Evolutionary conservation across 2,329 filamentous ascomycete species (phyloP).

Genomic region (Plectosphaerella sp.): DNA sequence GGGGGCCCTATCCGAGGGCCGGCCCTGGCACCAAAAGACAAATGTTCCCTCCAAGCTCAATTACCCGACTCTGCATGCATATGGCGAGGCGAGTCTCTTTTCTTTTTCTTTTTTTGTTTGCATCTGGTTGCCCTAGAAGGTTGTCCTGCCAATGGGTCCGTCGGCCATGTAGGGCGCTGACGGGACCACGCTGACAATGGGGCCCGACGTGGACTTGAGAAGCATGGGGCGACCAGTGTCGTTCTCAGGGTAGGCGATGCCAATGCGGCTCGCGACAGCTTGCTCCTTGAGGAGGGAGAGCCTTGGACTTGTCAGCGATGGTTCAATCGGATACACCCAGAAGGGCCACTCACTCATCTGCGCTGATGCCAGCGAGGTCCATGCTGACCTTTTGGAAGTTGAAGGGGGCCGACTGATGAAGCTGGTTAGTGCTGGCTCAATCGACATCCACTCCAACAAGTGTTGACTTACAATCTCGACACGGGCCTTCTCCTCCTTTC

Average conservation of each 20-base stretch:
- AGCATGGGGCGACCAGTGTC: not conserved
- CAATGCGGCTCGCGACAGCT: conserved; percentile 43
- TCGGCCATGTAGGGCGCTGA: not conserved
- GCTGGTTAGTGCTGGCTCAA: conserved; percentile 14
- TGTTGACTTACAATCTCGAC: conserved; percentile 41
- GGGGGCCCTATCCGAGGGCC: too few relatives aligned
- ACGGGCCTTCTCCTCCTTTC: conserved; percentile 36
- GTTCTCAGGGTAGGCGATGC: conserved; percentile 30
- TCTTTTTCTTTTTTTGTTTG: too few relatives aligned
- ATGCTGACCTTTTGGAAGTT: conserved; percentile 52
- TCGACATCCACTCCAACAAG: not conserved
- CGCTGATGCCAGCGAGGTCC: conserved; percentile 48
- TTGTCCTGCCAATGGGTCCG: not conserved
- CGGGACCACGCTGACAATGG: not conserved
- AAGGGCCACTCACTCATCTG: conserved; percentile 49
- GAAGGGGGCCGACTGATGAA: conserved; percentile 51
- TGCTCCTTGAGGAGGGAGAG: conserved; percentile 47
- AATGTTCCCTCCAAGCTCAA: too few relatives aligned
- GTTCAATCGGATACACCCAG: not conserved
- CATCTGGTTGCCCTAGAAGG: not conserved
- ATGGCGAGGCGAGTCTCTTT: too few relatives aligned
- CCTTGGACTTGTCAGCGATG: conserved; percentile 22
- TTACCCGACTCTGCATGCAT: too few relatives aligned
- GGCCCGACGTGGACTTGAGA: not conserved
- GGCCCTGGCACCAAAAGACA: too few relatives aligned